Evolutionary conservation across 139 green algal species (phyloP).

Genomic region (Microglena sp.): DNA sequence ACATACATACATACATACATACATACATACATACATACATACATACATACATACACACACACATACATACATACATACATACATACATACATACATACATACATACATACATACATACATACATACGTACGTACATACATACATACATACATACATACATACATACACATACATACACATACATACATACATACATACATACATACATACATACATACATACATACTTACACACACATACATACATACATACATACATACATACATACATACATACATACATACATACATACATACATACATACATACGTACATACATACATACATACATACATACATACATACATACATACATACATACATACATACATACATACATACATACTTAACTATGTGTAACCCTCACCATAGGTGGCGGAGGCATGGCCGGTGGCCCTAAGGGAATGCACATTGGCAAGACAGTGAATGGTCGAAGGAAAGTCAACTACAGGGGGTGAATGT

Average conservation of each 20-base stretch:
- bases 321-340: background rate
- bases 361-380: conserved; percentile 1
- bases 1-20: background rate
- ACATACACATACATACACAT: conserved; percentile 1
- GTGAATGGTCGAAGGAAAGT: background rate
- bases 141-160: conserved; percentile 2
- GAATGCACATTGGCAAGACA: background rate
- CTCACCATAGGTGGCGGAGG: background rate
- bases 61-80: conserved; percentile 11
- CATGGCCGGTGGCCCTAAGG: background rate
- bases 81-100: conserved; percentile 7
- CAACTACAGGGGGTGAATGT: background rate
- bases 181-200: background rate
- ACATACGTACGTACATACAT: background rate
- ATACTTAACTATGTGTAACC: background rate
- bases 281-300: conserved; percentile 9
- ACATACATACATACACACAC: conserved; percentile 9
- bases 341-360: background rate
- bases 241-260: background rate
- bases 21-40: background rate
- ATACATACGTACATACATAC: conserved; percentile 8
- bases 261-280: background rate
- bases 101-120: conserved; percentile 9
- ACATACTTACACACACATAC: too few species aligned
- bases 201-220: background rate